Evolutionary conservation across 1,139 yeast genomes (phyloP).

Genomic region (Magnusiomyces magnusii): DNA sequence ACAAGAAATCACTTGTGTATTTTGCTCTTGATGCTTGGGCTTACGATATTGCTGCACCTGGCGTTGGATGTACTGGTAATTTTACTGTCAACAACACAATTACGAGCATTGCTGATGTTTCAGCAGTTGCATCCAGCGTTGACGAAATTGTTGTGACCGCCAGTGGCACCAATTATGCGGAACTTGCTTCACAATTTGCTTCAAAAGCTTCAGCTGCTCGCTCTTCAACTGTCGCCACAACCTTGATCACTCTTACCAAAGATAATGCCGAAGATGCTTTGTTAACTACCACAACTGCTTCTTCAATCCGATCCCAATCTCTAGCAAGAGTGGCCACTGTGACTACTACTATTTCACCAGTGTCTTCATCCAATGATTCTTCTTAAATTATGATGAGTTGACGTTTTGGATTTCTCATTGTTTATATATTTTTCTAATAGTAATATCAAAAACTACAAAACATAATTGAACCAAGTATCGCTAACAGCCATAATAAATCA

Average conservation of each 20-base stretch:
- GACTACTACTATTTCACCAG: not conserved
- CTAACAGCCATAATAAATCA: too few relatives aligned
- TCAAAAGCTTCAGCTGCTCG: too few relatives aligned
- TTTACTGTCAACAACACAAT: not conserved
- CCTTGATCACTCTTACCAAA: not conserved
- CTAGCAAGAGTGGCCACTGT: not conserved
- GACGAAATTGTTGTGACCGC: too few relatives aligned
- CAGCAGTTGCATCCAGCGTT: too few relatives aligned
- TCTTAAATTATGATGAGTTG: too few relatives aligned
- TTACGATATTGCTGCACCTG: slow-evolving; percentile 14
- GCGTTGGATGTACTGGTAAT: slow-evolving; percentile 12
- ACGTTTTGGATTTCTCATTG: too few relatives aligned
- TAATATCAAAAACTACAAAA: too few relatives aligned
- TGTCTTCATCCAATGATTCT: not conserved
- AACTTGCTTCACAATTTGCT: too few relatives aligned
- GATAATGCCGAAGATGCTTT: not conserved
- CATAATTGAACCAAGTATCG: too few relatives aligned
- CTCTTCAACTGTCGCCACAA: not conserved
- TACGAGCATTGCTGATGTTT: too few relatives aligned
- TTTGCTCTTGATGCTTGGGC: slow-evolving; percentile 29
- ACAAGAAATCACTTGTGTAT: slow-evolving; percentile 24
- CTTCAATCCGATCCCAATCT: not conserved
- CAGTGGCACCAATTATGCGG: too few relatives aligned
- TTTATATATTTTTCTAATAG: too few relatives aligned
- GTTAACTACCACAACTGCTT: not conserved